Evolutionary conservation across 2,329 filamentous ascomycete genomes (phyloP).

Genomic region (Sclerotiophoma versabilis): DNA sequence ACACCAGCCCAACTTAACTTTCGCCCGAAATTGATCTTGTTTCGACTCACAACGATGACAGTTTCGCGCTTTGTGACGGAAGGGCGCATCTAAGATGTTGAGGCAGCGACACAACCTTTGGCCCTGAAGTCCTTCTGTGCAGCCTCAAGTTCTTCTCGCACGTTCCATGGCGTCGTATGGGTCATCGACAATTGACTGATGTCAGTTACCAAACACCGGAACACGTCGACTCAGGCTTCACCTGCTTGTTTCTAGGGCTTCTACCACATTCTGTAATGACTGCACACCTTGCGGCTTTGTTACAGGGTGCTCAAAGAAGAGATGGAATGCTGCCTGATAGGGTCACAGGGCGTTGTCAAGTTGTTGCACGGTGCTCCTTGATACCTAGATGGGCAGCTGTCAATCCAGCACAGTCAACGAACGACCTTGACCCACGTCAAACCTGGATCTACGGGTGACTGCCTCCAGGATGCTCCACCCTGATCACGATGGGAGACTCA

Average conservation of each 20-base stretch:
- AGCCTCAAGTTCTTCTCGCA: constrained; percentile 12
- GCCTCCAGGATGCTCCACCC: not conserved
- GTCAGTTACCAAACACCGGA: constrained; percentile 5
- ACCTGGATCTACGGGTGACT: not conserved
- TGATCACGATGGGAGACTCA: not conserved
- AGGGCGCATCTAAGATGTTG: not conserved
- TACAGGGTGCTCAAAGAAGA: not conserved
- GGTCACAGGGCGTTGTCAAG: not conserved
- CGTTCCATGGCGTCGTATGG: constrained; percentile 20
- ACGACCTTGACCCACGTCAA: not conserved
- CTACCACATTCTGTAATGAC: not conserved
- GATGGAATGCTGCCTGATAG: constrained; percentile 10
- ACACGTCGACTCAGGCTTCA: constrained; percentile 18
- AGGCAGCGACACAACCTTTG: not conserved
- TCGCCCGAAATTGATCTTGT: constrained; percentile 21
- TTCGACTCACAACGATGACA: constrained; percentile 13
- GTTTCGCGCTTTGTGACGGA: not conserved
- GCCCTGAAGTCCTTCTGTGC: not conserved
- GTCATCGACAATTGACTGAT: constrained; percentile 8
- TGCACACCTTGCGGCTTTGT: not conserved
- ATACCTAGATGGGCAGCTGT: constrained; percentile 3
- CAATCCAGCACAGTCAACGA: constrained; percentile 1
- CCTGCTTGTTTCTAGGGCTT: constrained; percentile 1
- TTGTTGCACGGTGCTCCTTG: not conserved
- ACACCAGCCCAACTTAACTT: constrained; percentile 17